These are phyloP conservation scores for Pseudogymnoascus destructans DNA, from an alignment of 2,329 filamentous ascomycete species.

Conservation along the genomic window DNA sequence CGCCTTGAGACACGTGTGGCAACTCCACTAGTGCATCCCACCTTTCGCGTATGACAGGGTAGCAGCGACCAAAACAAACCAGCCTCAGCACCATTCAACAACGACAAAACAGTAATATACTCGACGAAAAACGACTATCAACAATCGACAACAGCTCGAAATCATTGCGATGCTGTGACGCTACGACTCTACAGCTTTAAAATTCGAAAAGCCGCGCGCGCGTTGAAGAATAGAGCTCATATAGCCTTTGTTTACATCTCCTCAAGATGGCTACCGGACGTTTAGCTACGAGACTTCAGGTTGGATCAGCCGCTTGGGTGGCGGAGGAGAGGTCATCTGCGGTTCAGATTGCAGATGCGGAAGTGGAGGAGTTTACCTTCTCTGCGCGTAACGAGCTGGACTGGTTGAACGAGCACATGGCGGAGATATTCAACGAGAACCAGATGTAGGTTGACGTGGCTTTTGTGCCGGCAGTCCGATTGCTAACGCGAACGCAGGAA, in stretches of 20 bases:
- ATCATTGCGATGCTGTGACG: conserved; percentile 2
- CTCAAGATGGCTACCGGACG: conserved; percentile 24
- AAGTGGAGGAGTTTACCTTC: conserved; percentile 87
- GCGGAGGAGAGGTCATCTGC: conserved; percentile 70
- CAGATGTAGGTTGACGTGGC: conserved; percentile 54
- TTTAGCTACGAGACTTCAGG: conserved; percentile 42
- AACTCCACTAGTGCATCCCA: conserved; percentile 3
- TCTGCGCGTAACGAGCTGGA: conserved; percentile 88
- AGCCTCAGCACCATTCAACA: background rate
- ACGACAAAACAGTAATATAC: background rate
- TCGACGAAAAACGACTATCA: background rate
- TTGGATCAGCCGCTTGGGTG: conserved; percentile 79
- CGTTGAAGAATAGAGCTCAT: background rate
- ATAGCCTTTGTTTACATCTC: conserved; percentile 6
- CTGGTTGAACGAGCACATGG: conserved; percentile 98
- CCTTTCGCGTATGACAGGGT: conserved; percentile 6
- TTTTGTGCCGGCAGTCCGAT: conserved; percentile 10
- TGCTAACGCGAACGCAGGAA: conserved; percentile 44
- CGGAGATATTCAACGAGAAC: conserved; percentile 76
- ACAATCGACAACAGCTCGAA: conserved; percentile 1
- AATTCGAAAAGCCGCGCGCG: background rate
- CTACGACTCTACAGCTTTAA: conserved; percentile 1
- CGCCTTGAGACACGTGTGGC: background rate
- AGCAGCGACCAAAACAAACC: conserved; percentile 8
- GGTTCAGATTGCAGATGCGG: conserved; percentile 60